phyloP scores from a whole-genome alignment of 192 early-diverging fungal species.

The Rhizophlyctis rosea region DNA sequence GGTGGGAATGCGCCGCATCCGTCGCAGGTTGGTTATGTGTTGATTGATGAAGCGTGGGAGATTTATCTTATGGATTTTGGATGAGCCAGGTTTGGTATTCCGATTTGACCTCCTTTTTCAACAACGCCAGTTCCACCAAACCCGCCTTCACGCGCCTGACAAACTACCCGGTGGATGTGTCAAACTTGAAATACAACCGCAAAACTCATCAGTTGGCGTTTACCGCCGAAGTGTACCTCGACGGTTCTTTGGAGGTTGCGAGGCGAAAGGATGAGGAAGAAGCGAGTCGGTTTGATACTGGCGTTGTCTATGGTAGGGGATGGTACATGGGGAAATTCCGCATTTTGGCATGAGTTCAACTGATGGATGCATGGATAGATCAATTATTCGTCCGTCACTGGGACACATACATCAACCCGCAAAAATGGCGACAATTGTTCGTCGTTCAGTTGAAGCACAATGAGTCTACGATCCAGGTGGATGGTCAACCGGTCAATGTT shows the following conservation, averaged over 20 bases:
- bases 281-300: slow-evolving; percentile 54
- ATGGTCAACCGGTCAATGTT: slow-evolving; percentile 50
- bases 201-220: slow-evolving; percentile 56
- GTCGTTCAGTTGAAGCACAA: slow-evolving; percentile 14
- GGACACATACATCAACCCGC: slow-evolving; percentile 48
- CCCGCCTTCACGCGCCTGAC: slow-evolving; percentile 46
- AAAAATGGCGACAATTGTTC: slow-evolving; percentile 25
- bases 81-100: slow-evolving; percentile 25
- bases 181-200: slow-evolving; percentile 56
- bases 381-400: slow-evolving; percentile 81
- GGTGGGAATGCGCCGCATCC: background rate
- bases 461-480: slow-evolving; percentile 22
- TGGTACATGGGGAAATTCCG: background rate
- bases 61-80: no score
- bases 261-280: slow-evolving; percentile 49
- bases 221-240: slow-evolving; percentile 65
- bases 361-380: slow-evolving; percentile 20
- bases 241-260: slow-evolving; percentile 53
- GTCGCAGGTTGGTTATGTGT: slow-evolving; percentile 7
- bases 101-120: slow-evolving; percentile 41
- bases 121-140: slow-evolving; percentile 6
- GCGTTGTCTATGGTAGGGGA: slow-evolving; percentile 44
- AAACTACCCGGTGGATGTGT: slow-evolving; percentile 50
- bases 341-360: background rate
- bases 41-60: no score